Percentiles rank a stretch among this genome's conserved stretches.
Evolutionary conservation across 768 basidiomycete species (phyloP).

Genomic region (Lentinula edodes): DNA sequence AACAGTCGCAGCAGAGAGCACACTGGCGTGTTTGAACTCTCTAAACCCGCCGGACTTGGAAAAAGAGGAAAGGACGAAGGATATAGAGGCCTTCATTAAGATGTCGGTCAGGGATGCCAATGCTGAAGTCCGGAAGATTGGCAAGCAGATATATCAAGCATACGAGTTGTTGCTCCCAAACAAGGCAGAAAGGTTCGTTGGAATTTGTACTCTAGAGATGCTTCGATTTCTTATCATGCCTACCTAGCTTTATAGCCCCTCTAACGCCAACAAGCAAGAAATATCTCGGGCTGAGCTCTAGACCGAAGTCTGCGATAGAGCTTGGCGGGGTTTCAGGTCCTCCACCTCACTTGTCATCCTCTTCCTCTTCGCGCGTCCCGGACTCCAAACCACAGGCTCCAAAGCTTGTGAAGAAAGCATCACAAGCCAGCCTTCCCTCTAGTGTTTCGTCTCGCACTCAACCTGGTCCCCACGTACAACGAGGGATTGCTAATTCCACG

Average conservation of each 20-base stretch:
- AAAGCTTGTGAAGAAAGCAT: background rate
- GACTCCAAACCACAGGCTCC: background rate
- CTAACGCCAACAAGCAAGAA: conserved; percentile 74
- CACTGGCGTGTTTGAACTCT: conserved; percentile 62
- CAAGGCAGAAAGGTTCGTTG: conserved; percentile 55
- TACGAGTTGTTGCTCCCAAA: conserved; percentile 67
- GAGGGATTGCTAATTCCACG: background rate
- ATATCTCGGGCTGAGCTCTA: conserved; percentile 49
- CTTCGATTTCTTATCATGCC: background rate
- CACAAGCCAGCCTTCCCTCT: background rate
- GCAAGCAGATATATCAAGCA: conserved; percentile 68
- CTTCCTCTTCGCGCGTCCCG: background rate
- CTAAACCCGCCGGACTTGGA: conserved; percentile 79
- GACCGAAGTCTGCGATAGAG: conserved; percentile 17
- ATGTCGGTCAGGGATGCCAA: conserved; percentile 65
- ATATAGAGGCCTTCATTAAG: conserved; percentile 69
- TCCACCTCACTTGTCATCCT: background rate
- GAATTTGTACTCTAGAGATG: background rate
- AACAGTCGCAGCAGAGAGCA: conserved; percentile 58
- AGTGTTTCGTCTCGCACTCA: background rate
- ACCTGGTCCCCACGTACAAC: background rate
- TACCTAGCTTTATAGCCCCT: conserved; percentile 62
- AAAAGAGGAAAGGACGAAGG: conserved; percentile 55
- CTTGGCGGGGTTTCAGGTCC: background rate
- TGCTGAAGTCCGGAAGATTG: conserved; percentile 67